These are phyloP conservation scores for Beauveria rudraprayagi DNA, from an alignment of 2,329 filamentous ascomycete genomes.

Conservation along the genomic window DNA sequence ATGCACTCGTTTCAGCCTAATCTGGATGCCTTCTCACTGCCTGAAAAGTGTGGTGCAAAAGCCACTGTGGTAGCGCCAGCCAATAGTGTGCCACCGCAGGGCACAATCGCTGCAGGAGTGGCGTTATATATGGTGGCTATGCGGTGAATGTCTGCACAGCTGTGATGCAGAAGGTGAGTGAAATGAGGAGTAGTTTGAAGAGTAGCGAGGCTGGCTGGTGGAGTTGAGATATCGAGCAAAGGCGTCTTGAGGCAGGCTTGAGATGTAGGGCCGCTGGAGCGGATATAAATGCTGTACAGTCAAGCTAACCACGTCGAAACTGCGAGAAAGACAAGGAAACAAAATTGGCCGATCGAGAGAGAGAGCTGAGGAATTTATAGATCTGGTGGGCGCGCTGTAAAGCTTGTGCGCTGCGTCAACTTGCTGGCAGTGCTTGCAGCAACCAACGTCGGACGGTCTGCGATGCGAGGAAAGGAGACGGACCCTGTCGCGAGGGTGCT, in stretches of 20 bases:
- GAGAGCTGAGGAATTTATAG: neutral
- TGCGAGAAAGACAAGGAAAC: neutral
- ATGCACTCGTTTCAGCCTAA: constrained; percentile 6
- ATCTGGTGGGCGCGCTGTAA: neutral
- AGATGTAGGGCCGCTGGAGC: neutral
- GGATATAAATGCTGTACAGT: neutral
- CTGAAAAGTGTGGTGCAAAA: neutral
- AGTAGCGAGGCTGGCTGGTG: neutral
- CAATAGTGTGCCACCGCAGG: constrained; percentile 3
- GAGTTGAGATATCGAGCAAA: neutral
- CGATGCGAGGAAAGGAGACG: neutral
- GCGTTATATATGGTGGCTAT: constrained; percentile 8
- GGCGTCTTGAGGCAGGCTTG: too few species aligned
- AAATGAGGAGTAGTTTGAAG: too few species aligned
- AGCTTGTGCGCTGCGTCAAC: neutral
- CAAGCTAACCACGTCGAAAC: neutral
- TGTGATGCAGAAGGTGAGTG: neutral
- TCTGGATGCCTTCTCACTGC: neutral
- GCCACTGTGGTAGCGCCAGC: neutral
- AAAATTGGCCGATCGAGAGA: neutral
- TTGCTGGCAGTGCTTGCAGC: neutral
- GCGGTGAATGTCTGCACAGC: constrained; percentile 2
- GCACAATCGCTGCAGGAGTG: neutral
- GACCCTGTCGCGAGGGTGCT: neutral
- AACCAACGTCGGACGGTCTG: neutral